phyloP scores from a whole-genome alignment of 129 eudicot species.

The Logfia minima region DNA sequence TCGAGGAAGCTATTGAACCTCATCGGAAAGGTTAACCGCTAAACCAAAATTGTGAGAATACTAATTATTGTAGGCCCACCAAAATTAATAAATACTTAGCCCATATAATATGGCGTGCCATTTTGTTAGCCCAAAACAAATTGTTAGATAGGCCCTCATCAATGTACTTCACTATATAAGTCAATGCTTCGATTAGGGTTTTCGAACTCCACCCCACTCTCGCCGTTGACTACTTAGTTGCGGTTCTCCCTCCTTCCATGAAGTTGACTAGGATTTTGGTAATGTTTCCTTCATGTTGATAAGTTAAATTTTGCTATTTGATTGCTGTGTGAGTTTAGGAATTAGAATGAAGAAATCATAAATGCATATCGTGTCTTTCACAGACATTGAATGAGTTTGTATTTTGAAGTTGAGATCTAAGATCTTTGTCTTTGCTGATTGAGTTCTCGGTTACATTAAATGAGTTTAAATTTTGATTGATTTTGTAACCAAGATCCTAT shows the following conservation, averaged over 20 bases:
- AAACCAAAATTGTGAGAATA: background rate
- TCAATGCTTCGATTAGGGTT: conserved; percentile 14
- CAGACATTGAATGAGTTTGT: conserved; percentile 10
- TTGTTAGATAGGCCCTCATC: conserved; percentile 12
- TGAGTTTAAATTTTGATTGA: conserved; percentile 7
- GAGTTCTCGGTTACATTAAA: conserved; percentile 5
- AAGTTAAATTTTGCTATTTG: conserved; percentile 5
- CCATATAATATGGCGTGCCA: background rate
- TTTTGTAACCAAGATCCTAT: background rate
- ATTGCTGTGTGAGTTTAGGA: conserved; percentile 17
- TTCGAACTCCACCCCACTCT: background rate
- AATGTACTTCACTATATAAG: conserved; percentile 11
- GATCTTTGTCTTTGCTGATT: conserved; percentile 8
- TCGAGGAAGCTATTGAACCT: background rate
- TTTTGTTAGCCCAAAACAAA: conserved; percentile 20
- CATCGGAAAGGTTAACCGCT: background rate
- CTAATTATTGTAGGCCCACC: background rate
- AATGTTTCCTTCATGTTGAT: background rate
- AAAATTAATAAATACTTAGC: conserved; percentile 10
- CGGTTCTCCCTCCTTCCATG: conserved; percentile 9
- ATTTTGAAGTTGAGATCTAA: conserved; percentile 11
- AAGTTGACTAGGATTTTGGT: conserved; percentile 7
- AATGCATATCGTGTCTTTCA: conserved; percentile 9
- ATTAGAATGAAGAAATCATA: background rate
- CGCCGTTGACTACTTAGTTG: background rate